These are phyloP conservation scores for Pseudonitzschia multiseries DNA, from an alignment of 108 stramenopile species.

Conservation along the genomic window DNA sequence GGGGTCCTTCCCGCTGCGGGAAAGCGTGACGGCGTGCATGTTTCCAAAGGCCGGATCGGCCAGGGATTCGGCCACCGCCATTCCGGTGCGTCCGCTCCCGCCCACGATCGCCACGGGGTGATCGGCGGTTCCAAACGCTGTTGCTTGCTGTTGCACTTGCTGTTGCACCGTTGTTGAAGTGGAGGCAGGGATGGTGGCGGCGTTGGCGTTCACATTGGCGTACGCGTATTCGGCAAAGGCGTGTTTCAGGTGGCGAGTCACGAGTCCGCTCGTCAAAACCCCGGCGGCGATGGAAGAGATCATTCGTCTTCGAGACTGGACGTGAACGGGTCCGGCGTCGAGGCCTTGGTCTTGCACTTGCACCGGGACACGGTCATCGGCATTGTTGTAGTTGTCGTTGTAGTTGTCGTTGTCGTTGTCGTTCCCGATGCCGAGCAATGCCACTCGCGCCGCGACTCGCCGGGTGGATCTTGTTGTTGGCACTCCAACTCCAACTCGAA, in stretches of 20 bases:
- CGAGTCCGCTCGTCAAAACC: slow-evolving; percentile 8
- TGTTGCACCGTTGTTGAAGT: too few species aligned
- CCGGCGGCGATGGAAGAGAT: slow-evolving; percentile 4
- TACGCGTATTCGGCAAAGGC: slow-evolving; percentile 2
- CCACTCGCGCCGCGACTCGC: neutral
- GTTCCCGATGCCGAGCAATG: neutral
- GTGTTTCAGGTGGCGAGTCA: slow-evolving; percentile 3
- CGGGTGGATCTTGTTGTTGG: neutral
- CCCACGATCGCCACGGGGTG: slow-evolving; percentile 46
- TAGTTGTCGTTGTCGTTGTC: neutral
- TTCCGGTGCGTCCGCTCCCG: slow-evolving; percentile 47
- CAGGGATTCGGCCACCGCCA: slow-evolving; percentile 36
- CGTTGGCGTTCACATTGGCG: neutral
- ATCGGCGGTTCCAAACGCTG: slow-evolving; percentile 12
- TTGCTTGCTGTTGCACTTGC: too few species aligned
- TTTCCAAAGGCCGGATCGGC: slow-evolving; percentile 30
- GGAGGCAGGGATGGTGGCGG: neutral
- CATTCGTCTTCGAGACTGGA: neutral
- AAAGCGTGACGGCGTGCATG: slow-evolving; percentile 22
- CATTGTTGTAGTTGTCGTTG: neutral
- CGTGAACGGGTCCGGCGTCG: too few species aligned
- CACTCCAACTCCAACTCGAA: too few species aligned
- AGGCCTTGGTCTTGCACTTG: too few species aligned
- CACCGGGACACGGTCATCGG: neutral
- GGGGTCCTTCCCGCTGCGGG: slow-evolving; percentile 33